Evolutionary conservation across 2,329 filamentous ascomycete species (phyloP), one percentile per base, ranked within the genome.

Genomic region (Exophiala dermatitidis): DNA sequence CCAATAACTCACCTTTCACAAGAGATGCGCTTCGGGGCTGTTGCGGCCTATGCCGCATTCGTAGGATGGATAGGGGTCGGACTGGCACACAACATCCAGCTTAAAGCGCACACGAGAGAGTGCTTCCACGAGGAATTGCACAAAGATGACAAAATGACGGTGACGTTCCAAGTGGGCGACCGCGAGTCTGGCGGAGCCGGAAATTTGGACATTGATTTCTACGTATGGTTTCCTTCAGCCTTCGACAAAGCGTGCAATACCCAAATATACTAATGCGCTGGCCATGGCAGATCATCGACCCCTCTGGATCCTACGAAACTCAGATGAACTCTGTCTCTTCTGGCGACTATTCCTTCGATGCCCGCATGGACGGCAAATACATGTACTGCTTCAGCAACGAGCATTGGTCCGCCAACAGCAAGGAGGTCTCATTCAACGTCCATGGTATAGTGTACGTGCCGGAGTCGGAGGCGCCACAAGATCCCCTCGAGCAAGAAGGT

Each of bases 321-420:
- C 85, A 88, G 72, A 82, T 94, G 68, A 86, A 85, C 71, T 78
- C 82, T 56, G 81, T 93, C 55, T 90, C 90, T 59, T 90, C 87
- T 64, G 93, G 93, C 68, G 91, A 97, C 72, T 89, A 94, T 76
- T 88, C 88, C 54, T 97, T 98, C 74, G 86, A 83, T 37, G 90
- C 93, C 48, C 77, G 79, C 64, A 74, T 83, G 67, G 90, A 98
- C 71, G 93, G 93, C 61, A 90, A 87, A 74, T 96, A 87, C 76
- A 77, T 81, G 53, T 98, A 98, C 82, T 98, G 93, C 82, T 98
- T 98, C 76, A 94, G 93, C 74, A 98, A 98, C 74, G 91, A 97
- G 77, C 86, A 93, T 71, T 98, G 91, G 90, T 88, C 88, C 54
- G 90, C 90, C 54, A 89, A 89, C 71, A 94, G 83, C 69, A 98